A percentile compares a stretch with the other conserved stretches of the same genome.
Evolutionary conservation across 2,329 filamentous ascomycete species (phyloP).

Genomic region (Sclerotinia subarctica): DNA sequence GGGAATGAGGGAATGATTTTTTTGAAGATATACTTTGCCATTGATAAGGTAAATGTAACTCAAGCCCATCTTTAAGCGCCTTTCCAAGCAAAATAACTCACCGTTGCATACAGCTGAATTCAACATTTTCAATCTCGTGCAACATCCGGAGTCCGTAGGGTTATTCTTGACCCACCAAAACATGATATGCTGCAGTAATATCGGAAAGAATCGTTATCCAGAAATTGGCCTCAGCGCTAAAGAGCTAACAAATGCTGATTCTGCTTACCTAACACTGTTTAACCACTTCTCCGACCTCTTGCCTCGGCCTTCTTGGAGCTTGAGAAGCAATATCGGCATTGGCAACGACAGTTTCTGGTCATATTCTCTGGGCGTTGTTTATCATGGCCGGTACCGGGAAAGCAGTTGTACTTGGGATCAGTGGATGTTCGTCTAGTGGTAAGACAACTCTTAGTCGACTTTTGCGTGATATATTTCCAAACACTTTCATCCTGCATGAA

Average conservation of each 20-base stretch:
- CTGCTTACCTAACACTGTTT: background rate
- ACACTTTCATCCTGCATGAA: constrained; percentile 81
- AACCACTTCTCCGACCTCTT: background rate
- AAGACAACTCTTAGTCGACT: constrained; percentile 92
- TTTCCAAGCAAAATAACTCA: background rate
- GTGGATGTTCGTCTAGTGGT: constrained; percentile 86
- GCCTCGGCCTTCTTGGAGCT: background rate
- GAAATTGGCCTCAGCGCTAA: background rate
- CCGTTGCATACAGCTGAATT: background rate
- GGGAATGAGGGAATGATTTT: background rate
- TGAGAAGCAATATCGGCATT: background rate
- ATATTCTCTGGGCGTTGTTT: too few species aligned
- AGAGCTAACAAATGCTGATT: background rate
- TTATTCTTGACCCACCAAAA: constrained; percentile 10
- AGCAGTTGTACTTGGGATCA: constrained; percentile 70
- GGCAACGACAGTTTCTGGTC: background rate
- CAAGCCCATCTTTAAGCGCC: background rate
- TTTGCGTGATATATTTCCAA: constrained; percentile 75
- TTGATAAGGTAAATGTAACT: background rate
- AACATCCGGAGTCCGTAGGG: background rate
- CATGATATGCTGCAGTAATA: background rate
- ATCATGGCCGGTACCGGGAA: constrained; percentile 28
- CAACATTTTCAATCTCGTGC: background rate
- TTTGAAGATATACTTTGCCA: constrained; percentile 2
- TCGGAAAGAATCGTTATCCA: constrained; percentile 8